phyloP scores from a whole-genome alignment of 2,329 filamentous ascomycete genomes.

The Geoglossum cookeanum region DNA sequence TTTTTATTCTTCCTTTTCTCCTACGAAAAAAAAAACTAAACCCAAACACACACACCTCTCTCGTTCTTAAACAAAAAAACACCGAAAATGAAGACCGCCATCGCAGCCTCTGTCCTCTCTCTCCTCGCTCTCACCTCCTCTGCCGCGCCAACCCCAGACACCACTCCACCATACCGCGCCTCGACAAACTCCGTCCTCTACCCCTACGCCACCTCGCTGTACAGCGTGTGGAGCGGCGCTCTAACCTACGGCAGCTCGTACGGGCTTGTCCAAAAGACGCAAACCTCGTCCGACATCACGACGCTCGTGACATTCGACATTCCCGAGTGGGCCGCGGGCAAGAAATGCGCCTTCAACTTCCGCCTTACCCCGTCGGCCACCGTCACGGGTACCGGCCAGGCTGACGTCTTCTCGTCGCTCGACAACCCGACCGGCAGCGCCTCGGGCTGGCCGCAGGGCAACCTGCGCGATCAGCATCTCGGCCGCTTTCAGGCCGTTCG shows the following conservation, averaged over 20 bases:
- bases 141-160: background rate
- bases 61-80: too few relatives aligned
- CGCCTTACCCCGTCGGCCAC: background rate
- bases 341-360: background rate
- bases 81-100: constrained; percentile 21
- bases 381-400: background rate
- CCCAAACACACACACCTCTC: too few relatives aligned
- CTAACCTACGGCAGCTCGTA: background rate
- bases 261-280: background rate
- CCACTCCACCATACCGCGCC: background rate
- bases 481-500: background rate
- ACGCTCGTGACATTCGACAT: background rate
- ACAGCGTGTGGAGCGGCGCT: background rate
- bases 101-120: background rate
- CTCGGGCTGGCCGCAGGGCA: background rate
- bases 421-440: background rate
- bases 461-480: background rate
- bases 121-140: background rate
- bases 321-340: background rate
- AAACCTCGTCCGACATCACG: background rate
- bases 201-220: background rate
- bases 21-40: too few relatives aligned
- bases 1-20: too few relatives aligned
- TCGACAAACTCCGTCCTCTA: background rate
- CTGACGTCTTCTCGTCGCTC: background rate